Conservation (phyloP, 1,139 yeast genomes). For the Suhomyces chickasaworum region DNA sequence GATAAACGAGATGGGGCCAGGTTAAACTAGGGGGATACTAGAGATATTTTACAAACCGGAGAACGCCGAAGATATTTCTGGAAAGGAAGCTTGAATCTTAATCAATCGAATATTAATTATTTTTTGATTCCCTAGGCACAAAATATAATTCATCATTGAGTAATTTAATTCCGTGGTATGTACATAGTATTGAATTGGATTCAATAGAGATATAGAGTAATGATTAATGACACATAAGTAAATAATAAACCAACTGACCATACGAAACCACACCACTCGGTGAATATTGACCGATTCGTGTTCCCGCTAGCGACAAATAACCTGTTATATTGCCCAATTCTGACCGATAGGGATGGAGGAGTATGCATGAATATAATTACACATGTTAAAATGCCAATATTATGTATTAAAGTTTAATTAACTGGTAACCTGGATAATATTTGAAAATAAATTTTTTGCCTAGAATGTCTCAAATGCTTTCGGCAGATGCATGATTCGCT, state of each 20-base stretch:
- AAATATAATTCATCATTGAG: neutral
- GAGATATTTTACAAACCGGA: no score
- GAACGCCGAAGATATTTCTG: no score
- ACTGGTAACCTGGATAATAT: neutral
- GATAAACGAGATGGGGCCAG: no score
- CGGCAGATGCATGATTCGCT: neutral
- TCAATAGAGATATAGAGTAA: conserved; percentile 9
- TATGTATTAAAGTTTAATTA: neutral
- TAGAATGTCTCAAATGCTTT: neutral
- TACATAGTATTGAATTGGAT: neutral
- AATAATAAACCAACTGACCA: neutral
- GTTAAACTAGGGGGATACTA: no score
- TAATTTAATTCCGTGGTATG: neutral
- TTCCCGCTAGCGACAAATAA: neutral
- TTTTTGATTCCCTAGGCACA: neutral
- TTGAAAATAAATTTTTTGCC: no score
- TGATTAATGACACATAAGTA: conserved; percentile 4
- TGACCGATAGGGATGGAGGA: neutral
- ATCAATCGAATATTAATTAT: neutral
- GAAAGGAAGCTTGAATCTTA: neutral
- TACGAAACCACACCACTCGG: neutral
- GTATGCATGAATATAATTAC: neutral
- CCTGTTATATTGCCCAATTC: neutral
- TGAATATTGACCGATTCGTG: neutral
- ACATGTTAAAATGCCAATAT: neutral